phyloP scores from a whole-genome alignment of 768 basidiomycete genomes.

The Termitomyces sp. region DNA sequence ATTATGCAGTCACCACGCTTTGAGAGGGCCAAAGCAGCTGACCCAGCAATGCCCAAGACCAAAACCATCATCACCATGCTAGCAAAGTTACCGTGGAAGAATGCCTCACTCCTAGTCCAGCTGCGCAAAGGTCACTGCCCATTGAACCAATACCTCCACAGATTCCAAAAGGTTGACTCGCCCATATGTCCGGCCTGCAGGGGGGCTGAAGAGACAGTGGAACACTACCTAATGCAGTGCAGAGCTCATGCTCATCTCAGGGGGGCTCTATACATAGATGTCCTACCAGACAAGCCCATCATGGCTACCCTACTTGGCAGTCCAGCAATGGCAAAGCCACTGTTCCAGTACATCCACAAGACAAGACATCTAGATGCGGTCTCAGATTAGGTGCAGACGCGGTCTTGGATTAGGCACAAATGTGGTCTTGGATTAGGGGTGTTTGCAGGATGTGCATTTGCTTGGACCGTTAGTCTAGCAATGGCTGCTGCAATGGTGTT shows the following conservation, averaged over 20 bases:
- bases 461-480: too few relatives aligned
- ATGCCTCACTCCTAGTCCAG: slow-evolving; percentile 24
- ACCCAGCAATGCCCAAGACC: slow-evolving; percentile 10
- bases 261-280: neutral
- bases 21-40: neutral
- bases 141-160: slow-evolving; percentile 26
- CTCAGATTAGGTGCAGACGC: too few relatives aligned
- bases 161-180: slow-evolving; percentile 19
- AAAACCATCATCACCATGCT: slow-evolving; percentile 10
- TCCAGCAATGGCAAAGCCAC: neutral
- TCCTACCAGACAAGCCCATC: neutral
- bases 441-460: too few relatives aligned
- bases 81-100: slow-evolving; percentile 4
- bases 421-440: too few relatives aligned
- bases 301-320: neutral
- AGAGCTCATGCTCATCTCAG: slow-evolving; percentile 8
- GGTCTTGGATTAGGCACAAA: too few relatives aligned
- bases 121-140: slow-evolving; percentile 29
- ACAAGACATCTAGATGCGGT: too few relatives aligned
- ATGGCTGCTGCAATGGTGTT: too few relatives aligned
- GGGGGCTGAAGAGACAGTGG: slow-evolving; percentile 19
- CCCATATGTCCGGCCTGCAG: slow-evolving; percentile 25
- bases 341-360: neutral
- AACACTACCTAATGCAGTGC: slow-evolving; percentile 28
- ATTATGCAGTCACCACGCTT: neutral